Base-by-base conservation (phyloP, 768 basidiomycete species). In the Amanita pallidorosea region DNA sequence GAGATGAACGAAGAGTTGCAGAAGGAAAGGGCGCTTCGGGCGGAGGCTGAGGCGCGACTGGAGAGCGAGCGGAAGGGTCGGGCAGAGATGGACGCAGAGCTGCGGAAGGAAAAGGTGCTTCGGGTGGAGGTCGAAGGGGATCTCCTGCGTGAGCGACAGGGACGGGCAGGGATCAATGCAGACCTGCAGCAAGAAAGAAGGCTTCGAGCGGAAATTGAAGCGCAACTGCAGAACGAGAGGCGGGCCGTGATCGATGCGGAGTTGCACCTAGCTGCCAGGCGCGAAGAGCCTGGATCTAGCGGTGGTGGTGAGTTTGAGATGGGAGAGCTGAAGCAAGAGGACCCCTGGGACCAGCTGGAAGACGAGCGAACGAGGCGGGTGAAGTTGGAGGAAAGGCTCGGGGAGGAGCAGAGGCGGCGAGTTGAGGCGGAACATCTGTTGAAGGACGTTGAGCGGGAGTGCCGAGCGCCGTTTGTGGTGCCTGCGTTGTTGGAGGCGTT, bases 401-500 rank as follows among this genome's bases (percentile, higher is more conserved):
- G 49, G 22, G 54, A 54, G 4, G 76, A 77, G 60, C 64, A 62
- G 11, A 54, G 54, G 38, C 58, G 55, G 47, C 61, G 76, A 34
- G 33, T 60, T n/a, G 69, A 69, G 51, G 71, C 70, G 2, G 81
- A 81, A 54, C 61, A 58, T n/a, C 60, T 63, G 15, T 55, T 81
- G 51, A 57, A 55, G 47, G 79, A 80, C 20, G 64, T 83, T 15
- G 65, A 71, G 53, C 64, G 68, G 45, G 80, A 83, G 58, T 71
- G 72, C 45, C 64, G 61, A 47, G 59, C 66, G 49, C 80, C 80
- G 12, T 83, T 82, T 53, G 65, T 81, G 36, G 76, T 79, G 5
- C 79, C 78, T 13, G 76, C 73, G 9, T 60, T 83, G 55, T 60
- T 80, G 49, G 74, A 76, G 13, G 75, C 77, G 12, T 80, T 81